A percentile compares a stretch with the other conserved stretches of the same genome.
Conservation (phyloP, 352 stramenopile species). For the Globisporangium megalacanthum region DNA sequence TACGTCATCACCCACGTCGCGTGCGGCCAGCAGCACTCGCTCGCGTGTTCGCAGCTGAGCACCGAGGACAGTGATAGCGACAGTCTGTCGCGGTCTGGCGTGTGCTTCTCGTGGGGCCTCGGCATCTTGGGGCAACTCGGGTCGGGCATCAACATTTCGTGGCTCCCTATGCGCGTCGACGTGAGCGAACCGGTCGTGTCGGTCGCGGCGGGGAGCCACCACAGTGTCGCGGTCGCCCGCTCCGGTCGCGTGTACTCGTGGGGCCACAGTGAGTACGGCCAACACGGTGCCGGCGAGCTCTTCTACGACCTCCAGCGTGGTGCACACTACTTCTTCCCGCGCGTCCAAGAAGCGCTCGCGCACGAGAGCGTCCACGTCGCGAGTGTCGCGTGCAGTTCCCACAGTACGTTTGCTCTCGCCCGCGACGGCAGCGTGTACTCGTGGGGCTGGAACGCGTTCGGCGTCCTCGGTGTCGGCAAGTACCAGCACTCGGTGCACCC, state of each 20-base stretch:
- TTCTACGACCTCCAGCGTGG: slow-evolving; percentile 68
- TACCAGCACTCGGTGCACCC: slow-evolving; percentile 68
- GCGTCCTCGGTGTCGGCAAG: slow-evolving; percentile 69
- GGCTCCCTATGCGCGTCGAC: slow-evolving; percentile 49
- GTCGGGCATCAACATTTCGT: slow-evolving; percentile 57
- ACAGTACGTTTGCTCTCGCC: slow-evolving; percentile 67
- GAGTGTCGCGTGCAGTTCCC: slow-evolving; percentile 52
- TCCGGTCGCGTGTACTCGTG: slow-evolving; percentile 64
- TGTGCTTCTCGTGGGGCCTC: slow-evolving; percentile 74
- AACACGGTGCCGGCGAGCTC: slow-evolving; percentile 62
- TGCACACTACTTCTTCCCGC: slow-evolving; percentile 71
- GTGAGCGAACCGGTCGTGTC: slow-evolving; percentile 45
- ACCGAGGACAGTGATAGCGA: slow-evolving; percentile 9
- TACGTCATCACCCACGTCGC: slow-evolving; percentile 59
- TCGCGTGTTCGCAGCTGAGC: slow-evolving; percentile 40
- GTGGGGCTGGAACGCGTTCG: slow-evolving; percentile 87
- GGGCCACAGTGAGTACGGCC: slow-evolving; percentile 81
- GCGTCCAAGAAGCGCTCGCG: slow-evolving; percentile 46
- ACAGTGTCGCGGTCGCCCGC: slow-evolving; percentile 60
- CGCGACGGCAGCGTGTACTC: slow-evolving; percentile 58
- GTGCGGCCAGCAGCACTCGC: slow-evolving; percentile 70
- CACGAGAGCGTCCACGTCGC: slow-evolving; percentile 26
- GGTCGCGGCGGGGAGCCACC: slow-evolving; percentile 66
- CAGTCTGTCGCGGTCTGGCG: slow-evolving; percentile 22
- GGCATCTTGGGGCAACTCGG: slow-evolving; percentile 69